These are phyloP conservation scores for Phytophthora citrophthora DNA, from an alignment of 352 stramenopile genomes.

Conservation along the genomic window DNA sequence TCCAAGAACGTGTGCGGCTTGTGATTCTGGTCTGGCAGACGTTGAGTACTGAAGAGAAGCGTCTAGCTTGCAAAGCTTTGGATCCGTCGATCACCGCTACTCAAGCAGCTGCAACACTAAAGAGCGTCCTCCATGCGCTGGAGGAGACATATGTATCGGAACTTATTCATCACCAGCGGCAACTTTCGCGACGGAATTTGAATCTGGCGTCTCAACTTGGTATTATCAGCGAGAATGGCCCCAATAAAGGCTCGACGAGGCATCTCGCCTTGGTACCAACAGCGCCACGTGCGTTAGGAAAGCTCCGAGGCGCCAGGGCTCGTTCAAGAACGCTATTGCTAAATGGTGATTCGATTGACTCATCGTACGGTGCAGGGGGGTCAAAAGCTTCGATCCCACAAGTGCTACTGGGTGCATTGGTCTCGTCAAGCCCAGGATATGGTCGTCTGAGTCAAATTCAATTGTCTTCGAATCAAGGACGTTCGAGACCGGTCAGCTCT, in stretches of 20 bases:
- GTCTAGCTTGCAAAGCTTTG: slow-evolving; percentile 42
- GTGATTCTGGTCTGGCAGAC: slow-evolving; percentile 56
- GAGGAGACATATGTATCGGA: slow-evolving; percentile 71
- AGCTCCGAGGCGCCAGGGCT: slow-evolving; percentile 9
- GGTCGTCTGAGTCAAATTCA: slow-evolving; percentile 27
- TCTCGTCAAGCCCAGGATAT: slow-evolving; percentile 23
- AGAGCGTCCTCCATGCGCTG: slow-evolving; percentile 52
- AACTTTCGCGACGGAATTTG: slow-evolving; percentile 33
- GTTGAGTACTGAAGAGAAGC: slow-evolving; percentile 61
- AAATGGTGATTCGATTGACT: slow-evolving; percentile 12
- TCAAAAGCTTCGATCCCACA: slow-evolving; percentile 48
- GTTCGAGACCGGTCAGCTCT: slow-evolving; percentile 21
- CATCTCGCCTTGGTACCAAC: slow-evolving; percentile 11
- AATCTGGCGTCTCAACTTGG: slow-evolving; percentile 27
- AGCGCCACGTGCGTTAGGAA: slow-evolving; percentile 26
- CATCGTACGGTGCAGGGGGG: neutral
- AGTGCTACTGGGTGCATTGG: slow-evolving; percentile 49
- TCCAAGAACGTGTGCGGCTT: slow-evolving; percentile 69
- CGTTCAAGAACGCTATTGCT: slow-evolving; percentile 26
- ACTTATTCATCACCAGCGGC: slow-evolving; percentile 57
- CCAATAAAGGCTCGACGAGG: slow-evolving; percentile 2
- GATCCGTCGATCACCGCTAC: slow-evolving; percentile 19
- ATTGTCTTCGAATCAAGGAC: slow-evolving; percentile 12
- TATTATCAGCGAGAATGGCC: slow-evolving; percentile 17
- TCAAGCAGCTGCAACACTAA: slow-evolving; percentile 33